phyloP scores from a whole-genome alignment of 495 filamentous ascomycete species.

The Aspergillus leporis region DNA sequence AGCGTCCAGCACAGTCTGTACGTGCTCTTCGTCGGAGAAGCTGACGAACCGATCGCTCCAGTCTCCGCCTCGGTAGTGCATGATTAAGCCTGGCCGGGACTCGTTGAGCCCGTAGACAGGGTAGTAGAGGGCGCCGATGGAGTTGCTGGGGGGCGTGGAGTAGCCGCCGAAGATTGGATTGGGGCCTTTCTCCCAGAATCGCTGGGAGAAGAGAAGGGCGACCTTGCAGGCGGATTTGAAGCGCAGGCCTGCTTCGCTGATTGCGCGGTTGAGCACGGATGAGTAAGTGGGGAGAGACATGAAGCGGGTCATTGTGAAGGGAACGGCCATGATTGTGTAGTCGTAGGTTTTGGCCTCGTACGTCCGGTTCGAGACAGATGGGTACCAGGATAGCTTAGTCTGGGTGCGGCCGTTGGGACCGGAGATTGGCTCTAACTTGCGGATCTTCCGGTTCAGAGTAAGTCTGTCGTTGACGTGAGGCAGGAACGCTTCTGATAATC shows the following conservation, averaged over 20 bases:
- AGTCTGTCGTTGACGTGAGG: slow-evolving; percentile 25
- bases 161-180: slow-evolving; percentile 64
- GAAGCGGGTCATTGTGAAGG: slow-evolving; percentile 32
- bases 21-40: slow-evolving; percentile 53
- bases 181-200: slow-evolving; percentile 65
- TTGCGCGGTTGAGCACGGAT: slow-evolving; percentile 51
- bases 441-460: slow-evolving; percentile 25
- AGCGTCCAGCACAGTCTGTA: slow-evolving; percentile 53
- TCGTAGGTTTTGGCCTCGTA: slow-evolving; percentile 28
- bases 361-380: slow-evolving; percentile 22
- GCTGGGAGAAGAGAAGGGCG: slow-evolving; percentile 58
- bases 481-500: slow-evolving; percentile 27
- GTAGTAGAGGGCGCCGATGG: slow-evolving; percentile 59
- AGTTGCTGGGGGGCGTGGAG: slow-evolving; percentile 49
- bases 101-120: slow-evolving; percentile 61
- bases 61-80: slow-evolving; percentile 54
- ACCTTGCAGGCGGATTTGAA: slow-evolving; percentile 65
- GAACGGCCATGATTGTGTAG: slow-evolving; percentile 32
- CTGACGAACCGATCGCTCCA: slow-evolving; percentile 45
- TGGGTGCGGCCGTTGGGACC: slow-evolving; percentile 3
- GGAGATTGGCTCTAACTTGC: slow-evolving; percentile 21
- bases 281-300: slow-evolving; percentile 31
- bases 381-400: slow-evolving; percentile 29
- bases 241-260: slow-evolving; percentile 45
- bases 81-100: slow-evolving; percentile 58